Evolutionary conservation across 257 asterid species (phyloP), one percentile per base, ranked within the genome.

Genomic region (Ocimum tenuiflorum): DNA sequence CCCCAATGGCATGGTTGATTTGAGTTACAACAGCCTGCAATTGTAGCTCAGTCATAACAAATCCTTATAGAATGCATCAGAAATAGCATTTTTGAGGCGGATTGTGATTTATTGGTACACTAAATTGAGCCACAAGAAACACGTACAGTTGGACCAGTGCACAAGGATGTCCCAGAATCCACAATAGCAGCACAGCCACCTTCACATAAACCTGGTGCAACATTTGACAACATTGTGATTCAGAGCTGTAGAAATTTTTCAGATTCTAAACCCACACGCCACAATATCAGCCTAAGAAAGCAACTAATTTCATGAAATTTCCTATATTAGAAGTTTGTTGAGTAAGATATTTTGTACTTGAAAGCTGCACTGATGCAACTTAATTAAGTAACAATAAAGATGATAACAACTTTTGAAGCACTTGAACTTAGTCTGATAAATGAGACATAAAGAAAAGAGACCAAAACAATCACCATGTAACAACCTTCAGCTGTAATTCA

Each of bases 1-100:
- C 98, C 33, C 98, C 98, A 80, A 91, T 87, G 69, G 98, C 96
- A 61, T 85, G 95, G 81, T 91, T 91, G 80, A 91, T 78, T 81
- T 86, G 90, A 63, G 98, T 81, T 60, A 91, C 79, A 6, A 88
- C 71, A 18, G 91, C 80, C 98, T 91, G 84, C 60, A 73, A 72
- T 55, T 52, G n/a, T 33, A 43, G 35, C 56, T 20, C 46, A 53
- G 12, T 66, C 36, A 54, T 33, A 51, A 35, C 24, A 17, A 56
- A 49, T 48, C 48, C 29, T 33, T 6, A 70, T 22, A 15, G 3
- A 13, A 33, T 6, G 8, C 15, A 65, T 17, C 17, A 41, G 42
- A 58, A 52, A 27, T 4, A 27, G 64, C 38, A 27, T 1, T 20
- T 35, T 48, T 51, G 7, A 13, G 22, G 50, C 4, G 1, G 51